These are phyloP conservation scores for Paramecium primaurelia DNA, from an alignment of 73 alveolate genomes.

Conservation along the genomic window DNA sequence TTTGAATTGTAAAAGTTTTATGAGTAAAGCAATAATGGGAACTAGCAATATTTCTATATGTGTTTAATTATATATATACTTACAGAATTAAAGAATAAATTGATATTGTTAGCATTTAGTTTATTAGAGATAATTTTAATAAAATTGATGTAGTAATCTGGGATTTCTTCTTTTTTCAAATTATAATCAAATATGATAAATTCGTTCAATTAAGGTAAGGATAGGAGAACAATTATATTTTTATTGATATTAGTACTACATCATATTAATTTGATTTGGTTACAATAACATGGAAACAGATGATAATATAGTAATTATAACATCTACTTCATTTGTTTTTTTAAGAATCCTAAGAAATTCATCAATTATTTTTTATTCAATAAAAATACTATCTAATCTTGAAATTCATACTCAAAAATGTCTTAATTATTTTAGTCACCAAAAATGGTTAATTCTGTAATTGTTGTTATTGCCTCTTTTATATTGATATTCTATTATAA, in stretches of 20 bases:
- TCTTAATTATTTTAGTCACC: background rate
- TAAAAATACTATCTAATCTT: background rate
- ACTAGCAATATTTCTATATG: background rate
- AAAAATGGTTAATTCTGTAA: background rate
- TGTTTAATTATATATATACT: background rate
- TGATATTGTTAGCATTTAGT: background rate
- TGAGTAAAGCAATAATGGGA: background rate
- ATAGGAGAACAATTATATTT: background rate
- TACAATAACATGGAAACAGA: background rate
- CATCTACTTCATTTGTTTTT: background rate
- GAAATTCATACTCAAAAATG: background rate
- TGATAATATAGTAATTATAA: background rate
- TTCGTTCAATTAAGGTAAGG: background rate
- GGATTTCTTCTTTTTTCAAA: background rate
- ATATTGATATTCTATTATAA: background rate
- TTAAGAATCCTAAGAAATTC: background rate
- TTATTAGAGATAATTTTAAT: background rate
- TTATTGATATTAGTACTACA: background rate
- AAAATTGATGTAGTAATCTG: constrained; percentile 4
- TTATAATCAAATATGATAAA: background rate
- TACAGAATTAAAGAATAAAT: constrained; percentile 5
- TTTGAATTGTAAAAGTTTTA: background rate
- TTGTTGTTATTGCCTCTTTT: background rate
- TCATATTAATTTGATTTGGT: background rate
- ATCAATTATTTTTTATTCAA: background rate